These are phyloP conservation scores for Phialophora verrucosa DNA, from an alignment of 2,329 filamentous ascomycete species.

Conservation along the genomic window DNA sequence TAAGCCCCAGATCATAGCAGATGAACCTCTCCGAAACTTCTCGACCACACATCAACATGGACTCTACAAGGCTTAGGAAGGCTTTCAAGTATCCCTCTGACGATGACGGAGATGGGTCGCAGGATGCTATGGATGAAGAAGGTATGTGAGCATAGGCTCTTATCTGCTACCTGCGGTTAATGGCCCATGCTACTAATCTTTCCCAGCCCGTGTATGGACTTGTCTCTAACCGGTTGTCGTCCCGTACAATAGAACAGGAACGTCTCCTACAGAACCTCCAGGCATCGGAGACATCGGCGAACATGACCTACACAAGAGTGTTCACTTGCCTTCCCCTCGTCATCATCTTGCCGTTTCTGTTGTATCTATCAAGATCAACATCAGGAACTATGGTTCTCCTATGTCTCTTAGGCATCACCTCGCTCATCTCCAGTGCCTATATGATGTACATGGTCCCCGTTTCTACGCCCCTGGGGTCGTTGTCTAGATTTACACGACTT, in stretches of 20 bases:
- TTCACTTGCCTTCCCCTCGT: slow-evolving; percentile 37
- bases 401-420: slow-evolving; percentile 37
- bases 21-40: not conserved
- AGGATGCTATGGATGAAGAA: slow-evolving; percentile 39
- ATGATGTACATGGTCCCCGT: slow-evolving; percentile 35
- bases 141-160: slow-evolving; percentile 19
- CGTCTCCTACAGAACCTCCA: slow-evolving; percentile 34
- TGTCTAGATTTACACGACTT: slow-evolving; percentile 3
- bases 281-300: slow-evolving; percentile 29
- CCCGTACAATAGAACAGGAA: slow-evolving; percentile 36
- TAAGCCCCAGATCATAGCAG: no score
- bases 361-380: slow-evolving; percentile 28
- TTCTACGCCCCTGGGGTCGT: slow-evolving; percentile 10
- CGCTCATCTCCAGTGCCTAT: slow-evolving; percentile 35
- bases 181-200: not conserved
- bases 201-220: not conserved
- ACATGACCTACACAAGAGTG: slow-evolving; percentile 35
- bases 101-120: slow-evolving; percentile 29
- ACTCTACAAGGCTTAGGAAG: slow-evolving; percentile 34
- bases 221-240: not conserved
- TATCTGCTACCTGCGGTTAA: not conserved
- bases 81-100: slow-evolving; percentile 39
- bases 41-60: slow-evolving; percentile 18
- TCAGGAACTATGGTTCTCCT: slow-evolving; percentile 26
- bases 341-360: slow-evolving; percentile 34